These are phyloP conservation scores for Hypoxylon sp. DNA, from an alignment of 2,329 filamentous ascomycete genomes.

Conservation along the genomic window DNA sequence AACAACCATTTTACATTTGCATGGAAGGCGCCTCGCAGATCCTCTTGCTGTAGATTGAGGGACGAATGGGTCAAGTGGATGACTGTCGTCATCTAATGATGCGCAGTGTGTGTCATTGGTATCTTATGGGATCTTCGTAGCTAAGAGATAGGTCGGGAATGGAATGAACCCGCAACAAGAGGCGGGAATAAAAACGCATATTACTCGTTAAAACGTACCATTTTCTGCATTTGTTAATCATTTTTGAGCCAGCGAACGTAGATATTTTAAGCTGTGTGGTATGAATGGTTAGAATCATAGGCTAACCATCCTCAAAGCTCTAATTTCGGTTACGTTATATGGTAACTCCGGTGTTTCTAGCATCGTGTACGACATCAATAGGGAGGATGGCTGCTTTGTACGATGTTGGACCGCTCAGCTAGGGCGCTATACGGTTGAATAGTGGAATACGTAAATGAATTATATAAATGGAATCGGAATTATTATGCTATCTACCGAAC, in stretches of 20 bases:
- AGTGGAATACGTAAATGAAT: not conserved
- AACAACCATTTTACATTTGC: not conserved
- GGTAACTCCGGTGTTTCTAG: not conserved
- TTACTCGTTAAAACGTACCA: not conserved
- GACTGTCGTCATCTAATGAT: constrained; percentile 44
- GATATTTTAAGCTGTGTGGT: too few species aligned
- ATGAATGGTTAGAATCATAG: too few species aligned
- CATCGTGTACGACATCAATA: not conserved
- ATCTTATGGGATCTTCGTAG: constrained; percentile 8
- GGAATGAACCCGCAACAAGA: not conserved
- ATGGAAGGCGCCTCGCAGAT: not conserved
- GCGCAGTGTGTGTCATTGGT: constrained; percentile 2
- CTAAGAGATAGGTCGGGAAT: not conserved
- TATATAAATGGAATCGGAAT: constrained; percentile 1
- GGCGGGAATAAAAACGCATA: constrained; percentile 2
- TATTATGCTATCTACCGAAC: constrained; percentile 39
- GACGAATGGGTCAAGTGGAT: constrained; percentile 52
- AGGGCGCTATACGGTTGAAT: not conserved
- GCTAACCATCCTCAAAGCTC: too few species aligned
- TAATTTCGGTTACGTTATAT: too few species aligned
- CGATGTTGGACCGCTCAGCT: not conserved
- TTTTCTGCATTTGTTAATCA: not conserved
- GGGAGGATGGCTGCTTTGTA: not conserved
- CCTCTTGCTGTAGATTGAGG: constrained; percentile 49
- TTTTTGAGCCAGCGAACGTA: not conserved